Evolutionary conservation across 1,139 yeast species (phyloP).

Genomic region (Sugiyamaella grinbergsii): DNA sequence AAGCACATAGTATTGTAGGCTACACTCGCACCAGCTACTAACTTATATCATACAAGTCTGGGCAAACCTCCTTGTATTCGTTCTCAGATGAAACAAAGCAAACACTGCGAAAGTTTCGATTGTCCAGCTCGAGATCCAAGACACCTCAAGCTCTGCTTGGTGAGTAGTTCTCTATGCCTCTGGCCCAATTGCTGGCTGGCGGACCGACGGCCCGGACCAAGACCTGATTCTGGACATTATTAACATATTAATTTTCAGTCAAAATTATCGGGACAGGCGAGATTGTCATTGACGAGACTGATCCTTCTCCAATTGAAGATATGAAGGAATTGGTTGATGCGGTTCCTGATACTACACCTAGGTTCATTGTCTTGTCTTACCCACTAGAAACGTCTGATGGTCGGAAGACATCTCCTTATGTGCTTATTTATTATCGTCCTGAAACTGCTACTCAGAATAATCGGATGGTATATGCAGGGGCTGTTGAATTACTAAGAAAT

Average conservation of each 20-base stretch:
- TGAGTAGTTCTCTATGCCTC: constrained; percentile 39
- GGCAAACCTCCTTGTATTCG: constrained; percentile 49
- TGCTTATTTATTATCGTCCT: constrained; percentile 82
- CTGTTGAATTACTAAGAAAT: constrained; percentile 73
- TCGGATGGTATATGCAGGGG: constrained; percentile 89
- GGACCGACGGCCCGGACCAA: not conserved
- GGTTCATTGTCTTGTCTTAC: constrained; percentile 75
- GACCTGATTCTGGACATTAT: not conserved
- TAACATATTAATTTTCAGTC: constrained; percentile 20
- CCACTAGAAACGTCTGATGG: constrained; percentile 74
- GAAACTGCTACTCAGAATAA: constrained; percentile 76
- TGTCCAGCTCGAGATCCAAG: constrained; percentile 66
- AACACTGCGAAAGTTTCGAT: constrained; percentile 68
- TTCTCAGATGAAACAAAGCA: constrained; percentile 66
- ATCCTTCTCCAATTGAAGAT: constrained; percentile 30
- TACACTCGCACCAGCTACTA: not conserved
- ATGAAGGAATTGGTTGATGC: constrained; percentile 69
- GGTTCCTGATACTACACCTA: constrained; percentile 79
- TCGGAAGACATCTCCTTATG: constrained; percentile 69
- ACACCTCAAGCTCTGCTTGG: constrained; percentile 66
- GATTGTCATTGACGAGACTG: constrained; percentile 32
- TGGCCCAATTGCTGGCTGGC: no score
- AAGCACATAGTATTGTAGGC: no score
- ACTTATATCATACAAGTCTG: constrained; percentile 5
- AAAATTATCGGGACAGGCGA: constrained; percentile 31